Base-by-base conservation (phyloP, 202 grass and related monocot genomes). In the Bolboschoenoplectus hybrid region DNA sequence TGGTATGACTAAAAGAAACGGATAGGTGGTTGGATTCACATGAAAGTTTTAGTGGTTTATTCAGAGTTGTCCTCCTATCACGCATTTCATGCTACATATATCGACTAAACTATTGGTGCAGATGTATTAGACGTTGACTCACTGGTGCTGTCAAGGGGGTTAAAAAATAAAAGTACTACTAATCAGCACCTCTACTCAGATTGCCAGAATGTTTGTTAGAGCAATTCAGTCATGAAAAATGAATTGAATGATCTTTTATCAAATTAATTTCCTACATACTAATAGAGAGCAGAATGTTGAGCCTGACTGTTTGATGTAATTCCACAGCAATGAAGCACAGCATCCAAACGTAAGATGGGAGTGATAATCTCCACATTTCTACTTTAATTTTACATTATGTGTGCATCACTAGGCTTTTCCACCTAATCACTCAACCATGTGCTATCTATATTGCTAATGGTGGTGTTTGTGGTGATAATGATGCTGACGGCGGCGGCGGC, bases 341-440 rank as follows among this genome's bases (percentile, higher is more conserved):
- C 0, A 51, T 8, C 69, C 5, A 58, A 79, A 79, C 51, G 39
- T 79, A 26, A 39, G 12, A 39, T 40, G 14, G 7, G 36, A 60
- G 7, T n/a, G 8, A 55, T 40, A 38, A 79, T 10, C n/a, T 9
- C 13, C 13, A 57, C 51, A 57, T 4, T 38, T 36, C 74, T 5
- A 39, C 49, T 74, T 49, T 40, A 17, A 55, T 16, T n/a, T 6
- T 41, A 79, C 52, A 58, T 41, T 1, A 41, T 9, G 10, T 2
- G 7, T 9, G 36, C 52, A 58, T 60, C 14, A 65, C 16, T 50
- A 10, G 9, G 61, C 43, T 16, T 56, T 73, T 41, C 40, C 10
- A 82, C 60, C 36, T 82, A 51, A 35, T 82, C 80, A 64, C 55
- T 61, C 63, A 50, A 20, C 17, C 63, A 12, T 65, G 9, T 36